Evolutionary conservation across 306 rosid species (phyloP).

Genomic region (Benincasa hispida): DNA sequence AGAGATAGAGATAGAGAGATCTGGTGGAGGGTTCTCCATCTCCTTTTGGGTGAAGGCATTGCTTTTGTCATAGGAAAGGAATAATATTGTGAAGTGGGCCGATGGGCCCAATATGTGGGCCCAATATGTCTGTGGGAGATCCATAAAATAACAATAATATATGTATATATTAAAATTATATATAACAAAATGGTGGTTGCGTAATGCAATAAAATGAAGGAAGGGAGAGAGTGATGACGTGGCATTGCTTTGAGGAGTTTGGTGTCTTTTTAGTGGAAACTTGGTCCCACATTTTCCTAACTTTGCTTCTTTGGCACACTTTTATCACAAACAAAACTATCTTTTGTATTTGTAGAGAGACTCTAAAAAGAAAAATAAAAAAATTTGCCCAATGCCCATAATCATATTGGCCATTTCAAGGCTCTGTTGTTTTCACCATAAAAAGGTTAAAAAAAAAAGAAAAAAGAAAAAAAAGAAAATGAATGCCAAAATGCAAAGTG

Average conservation of each 20-base stretch:
- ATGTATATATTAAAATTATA: background rate
- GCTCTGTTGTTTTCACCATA: conserved; percentile 1
- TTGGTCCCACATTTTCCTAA: background rate
- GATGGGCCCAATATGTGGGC: conserved; percentile 52
- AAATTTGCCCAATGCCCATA: background rate
- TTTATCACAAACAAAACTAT: background rate
- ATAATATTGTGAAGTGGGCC: conserved; percentile 25
- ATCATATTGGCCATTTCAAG: background rate
- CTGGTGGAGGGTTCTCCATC: conserved; percentile 46
- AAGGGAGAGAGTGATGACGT: background rate
- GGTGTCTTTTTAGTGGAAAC: conserved; percentile 7
- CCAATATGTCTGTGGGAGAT: conserved; percentile 32
- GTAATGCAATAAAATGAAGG: background rate
- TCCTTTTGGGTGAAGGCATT: conserved; percentile 42
- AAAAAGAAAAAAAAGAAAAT: background rate
- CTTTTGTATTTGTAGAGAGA: too few relatives aligned
- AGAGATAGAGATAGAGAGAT: background rate
- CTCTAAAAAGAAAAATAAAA: background rate
- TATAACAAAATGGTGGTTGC: background rate
- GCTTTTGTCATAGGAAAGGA: conserved; percentile 80
- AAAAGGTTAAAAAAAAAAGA: background rate
- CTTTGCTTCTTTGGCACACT: conserved; percentile 5
- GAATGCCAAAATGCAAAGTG: background rate
- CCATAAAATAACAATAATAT: background rate
- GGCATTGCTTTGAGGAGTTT: conserved; percentile 6